Conservation (phyloP, 1,284 basidiomycete genomes). For the Pterulicium gracile region DNA sequence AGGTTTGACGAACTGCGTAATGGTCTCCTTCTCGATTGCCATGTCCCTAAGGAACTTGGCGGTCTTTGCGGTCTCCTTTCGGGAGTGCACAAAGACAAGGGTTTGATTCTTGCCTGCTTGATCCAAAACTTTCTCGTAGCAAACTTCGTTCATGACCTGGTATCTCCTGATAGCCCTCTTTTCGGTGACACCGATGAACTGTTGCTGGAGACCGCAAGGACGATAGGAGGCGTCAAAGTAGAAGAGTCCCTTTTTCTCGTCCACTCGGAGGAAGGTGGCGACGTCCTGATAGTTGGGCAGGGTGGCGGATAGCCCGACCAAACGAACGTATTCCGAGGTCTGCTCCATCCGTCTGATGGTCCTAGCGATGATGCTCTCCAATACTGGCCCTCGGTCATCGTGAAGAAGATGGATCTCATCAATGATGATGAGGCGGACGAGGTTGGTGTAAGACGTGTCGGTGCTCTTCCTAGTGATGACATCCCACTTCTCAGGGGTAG, state of each 20-base stretch:
- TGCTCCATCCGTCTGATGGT: constrained; percentile 95
- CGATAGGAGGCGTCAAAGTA: constrained; percentile 94
- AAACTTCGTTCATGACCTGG: constrained; percentile 98
- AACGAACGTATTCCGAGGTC: constrained; percentile 83
- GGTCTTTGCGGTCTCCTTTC: constrained; percentile 98
- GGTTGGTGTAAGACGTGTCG: constrained; percentile 94
- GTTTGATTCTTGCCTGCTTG: constrained; percentile 88
- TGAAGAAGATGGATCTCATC: constrained; percentile 98
- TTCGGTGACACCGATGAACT: constrained; percentile 97
- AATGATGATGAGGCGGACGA: constrained; percentile 94
- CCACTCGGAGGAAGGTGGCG: constrained; percentile 95
- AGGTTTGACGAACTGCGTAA: constrained; percentile 80
- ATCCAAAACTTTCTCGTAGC: constrained; percentile 96
- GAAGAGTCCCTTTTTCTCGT: constrained; percentile 87
- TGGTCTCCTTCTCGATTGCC: constrained; percentile 94
- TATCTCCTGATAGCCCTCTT: constrained; percentile 99
- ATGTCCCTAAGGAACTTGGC: constrained; percentile 91
- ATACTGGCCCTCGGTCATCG: constrained; percentile 95
- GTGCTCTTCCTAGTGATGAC: constrained; percentile 98
- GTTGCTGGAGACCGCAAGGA: constrained; percentile 92
- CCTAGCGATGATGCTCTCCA: constrained; percentile 87
- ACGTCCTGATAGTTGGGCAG: constrained; percentile 98
- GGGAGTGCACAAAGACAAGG: constrained; percentile 95
- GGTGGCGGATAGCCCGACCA: constrained; percentile 94
- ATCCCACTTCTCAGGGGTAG: constrained; percentile 99